Conservation (phyloP, 306 rosid species). For the Malus sieversii region DNA sequence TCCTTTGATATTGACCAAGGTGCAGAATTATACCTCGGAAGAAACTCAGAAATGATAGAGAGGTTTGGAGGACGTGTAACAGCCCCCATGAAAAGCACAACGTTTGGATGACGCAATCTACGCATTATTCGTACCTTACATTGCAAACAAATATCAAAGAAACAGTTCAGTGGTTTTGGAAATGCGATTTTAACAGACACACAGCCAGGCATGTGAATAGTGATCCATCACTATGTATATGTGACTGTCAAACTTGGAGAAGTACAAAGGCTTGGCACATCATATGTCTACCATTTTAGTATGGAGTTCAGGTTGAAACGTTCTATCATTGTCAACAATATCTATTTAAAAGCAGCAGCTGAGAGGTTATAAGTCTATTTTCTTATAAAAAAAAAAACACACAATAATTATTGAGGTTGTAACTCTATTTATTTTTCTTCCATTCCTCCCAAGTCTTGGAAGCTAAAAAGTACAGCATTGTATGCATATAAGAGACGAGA, state of each 20-base stretch:
- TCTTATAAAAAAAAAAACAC: no score
- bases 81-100: conserved; percentile 98
- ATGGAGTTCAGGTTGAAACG: background rate
- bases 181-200: background rate
- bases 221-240: background rate
- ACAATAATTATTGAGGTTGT: background rate
- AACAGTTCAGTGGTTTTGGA: conserved; percentile 5
- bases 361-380: background rate
- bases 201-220: background rate
- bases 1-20: background rate
- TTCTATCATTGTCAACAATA: background rate
- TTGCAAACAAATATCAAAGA: conserved; percentile 23
- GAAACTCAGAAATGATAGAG: conserved; percentile 90
- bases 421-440: background rate
- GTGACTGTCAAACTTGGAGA: background rate
- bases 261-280: background rate
- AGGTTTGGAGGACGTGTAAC: conserved; percentile 97
- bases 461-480: conserved; percentile 7
- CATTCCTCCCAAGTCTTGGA: conserved; percentile 4
- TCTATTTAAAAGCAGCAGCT: background rate
- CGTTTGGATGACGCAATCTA: conserved; percentile 91
- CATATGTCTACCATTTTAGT: background rate
- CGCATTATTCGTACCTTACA: conserved; percentile 95
- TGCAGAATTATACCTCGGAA: conserved; percentile 65
- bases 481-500: conserved; percentile 5